phyloP scores from a whole-genome alignment of 2,329 filamentous ascomycete species.

The Grosmannia huntii region DNA sequence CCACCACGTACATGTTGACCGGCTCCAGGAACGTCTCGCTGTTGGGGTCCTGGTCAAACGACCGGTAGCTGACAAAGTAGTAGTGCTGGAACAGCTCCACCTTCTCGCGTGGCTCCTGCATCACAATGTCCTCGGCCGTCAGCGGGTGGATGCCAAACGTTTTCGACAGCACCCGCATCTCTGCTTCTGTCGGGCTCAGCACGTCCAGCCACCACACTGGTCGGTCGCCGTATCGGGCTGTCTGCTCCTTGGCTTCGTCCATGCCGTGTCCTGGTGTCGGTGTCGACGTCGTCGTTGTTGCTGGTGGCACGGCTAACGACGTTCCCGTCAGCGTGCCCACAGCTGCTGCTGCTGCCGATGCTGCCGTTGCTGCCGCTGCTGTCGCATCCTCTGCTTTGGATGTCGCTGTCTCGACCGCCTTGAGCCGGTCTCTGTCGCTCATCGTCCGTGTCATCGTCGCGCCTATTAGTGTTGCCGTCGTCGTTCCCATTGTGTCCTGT shows the following conservation, averaged over 20 bases:
- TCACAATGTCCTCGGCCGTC: constrained; percentile 91
- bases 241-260: constrained; percentile 6
- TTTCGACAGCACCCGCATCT: constrained; percentile 90
- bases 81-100: constrained; percentile 96
- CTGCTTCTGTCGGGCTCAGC: constrained; percentile 75
- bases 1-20: constrained; percentile 94
- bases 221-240: constrained; percentile 54
- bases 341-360: not conserved
- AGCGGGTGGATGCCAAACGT: constrained; percentile 92
- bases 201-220: constrained; percentile 97
- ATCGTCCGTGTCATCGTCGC: not conserved
- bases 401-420: not conserved
- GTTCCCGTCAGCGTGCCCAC: not conserved
- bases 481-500: not conserved
- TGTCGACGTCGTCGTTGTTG: not conserved
- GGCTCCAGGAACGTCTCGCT: constrained; percentile 88
- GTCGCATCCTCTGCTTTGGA: not conserved
- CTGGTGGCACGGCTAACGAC: not conserved
- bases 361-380: not conserved
- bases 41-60: constrained; percentile 86
- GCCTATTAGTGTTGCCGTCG: no score
- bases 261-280: constrained; percentile 2
- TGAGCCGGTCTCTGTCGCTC: not conserved
- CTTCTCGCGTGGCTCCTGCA: constrained; percentile 95
- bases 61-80: constrained; percentile 97